Percentiles rank a stretch among this genome's conserved stretches.
phyloP scores from a whole-genome alignment of 1,284 basidiomycete species.

The Sporisorium iseilematis-ciliati region DNA sequence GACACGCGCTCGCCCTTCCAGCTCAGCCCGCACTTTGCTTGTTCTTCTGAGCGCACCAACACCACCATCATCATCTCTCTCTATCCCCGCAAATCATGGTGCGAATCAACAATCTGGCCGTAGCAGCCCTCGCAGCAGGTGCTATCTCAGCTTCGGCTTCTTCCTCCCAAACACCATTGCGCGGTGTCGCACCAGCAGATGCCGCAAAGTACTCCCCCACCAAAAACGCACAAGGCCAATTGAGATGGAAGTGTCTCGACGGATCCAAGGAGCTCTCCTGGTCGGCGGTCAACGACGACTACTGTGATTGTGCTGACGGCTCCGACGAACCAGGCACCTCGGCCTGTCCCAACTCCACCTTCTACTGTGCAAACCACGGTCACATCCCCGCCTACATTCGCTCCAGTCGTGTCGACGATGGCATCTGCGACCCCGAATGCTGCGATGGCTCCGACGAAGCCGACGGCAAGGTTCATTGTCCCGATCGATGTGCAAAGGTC shows the following conservation, averaged over 20 bases:
- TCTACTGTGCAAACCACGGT: constrained; percentile 90
- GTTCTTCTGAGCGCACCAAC: constrained; percentile 1
- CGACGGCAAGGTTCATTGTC: constrained; percentile 74
- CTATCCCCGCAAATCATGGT: constrained; percentile 22
- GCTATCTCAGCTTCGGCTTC: constrained; percentile 30
- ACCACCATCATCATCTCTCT: constrained; percentile 10
- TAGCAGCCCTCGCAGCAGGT: constrained; percentile 31
- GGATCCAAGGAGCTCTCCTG: constrained; percentile 72
- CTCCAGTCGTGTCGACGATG: constrained; percentile 90
- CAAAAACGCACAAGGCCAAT: constrained; percentile 16
- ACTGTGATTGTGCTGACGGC: constrained; percentile 92
- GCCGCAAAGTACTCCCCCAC: constrained; percentile 26
- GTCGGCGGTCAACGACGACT: constrained; percentile 89
- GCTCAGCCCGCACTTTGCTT: background rate
- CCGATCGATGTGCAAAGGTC: constrained; percentile 81
- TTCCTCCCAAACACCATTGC: constrained; percentile 8
- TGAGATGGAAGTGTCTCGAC: constrained; percentile 59
- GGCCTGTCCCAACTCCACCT: constrained; percentile 80
- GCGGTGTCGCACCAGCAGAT: constrained; percentile 36
- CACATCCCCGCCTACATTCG: constrained; percentile 85
- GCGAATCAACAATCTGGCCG: constrained; percentile 33
- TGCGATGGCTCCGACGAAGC: constrained; percentile 97
- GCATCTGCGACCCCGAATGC: constrained; percentile 94
- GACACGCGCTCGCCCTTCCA: background rate
- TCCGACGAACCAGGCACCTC: constrained; percentile 94